Evolutionary conservation across 1,284 basidiomycete genomes (phyloP), one percentile per base, ranked within the genome.

Genomic region (Cerrena zonata): DNA sequence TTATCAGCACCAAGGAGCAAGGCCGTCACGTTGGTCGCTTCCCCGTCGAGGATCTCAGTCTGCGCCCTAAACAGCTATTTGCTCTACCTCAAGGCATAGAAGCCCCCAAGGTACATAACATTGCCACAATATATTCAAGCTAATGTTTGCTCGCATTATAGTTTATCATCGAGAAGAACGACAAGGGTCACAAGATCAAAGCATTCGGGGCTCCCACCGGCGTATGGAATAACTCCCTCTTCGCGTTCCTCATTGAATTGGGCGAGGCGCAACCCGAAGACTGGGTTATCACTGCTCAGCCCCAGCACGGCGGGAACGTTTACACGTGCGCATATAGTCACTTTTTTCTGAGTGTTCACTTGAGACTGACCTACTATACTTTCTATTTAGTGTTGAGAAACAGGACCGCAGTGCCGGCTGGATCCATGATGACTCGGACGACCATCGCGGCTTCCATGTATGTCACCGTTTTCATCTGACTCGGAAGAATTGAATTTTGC

Each of bases 211-310:
- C 27, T 23, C 24, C 24, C 19, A 43, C 40, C n/a, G 48, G 40
- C 15, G 18, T 19, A 4, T 23, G 30, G 15, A 22, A 24, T 13
- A 26, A 43, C 12, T 39, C n/a, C 15, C 13, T 26, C n/a, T 7
- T 43, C n/a, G 25, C 38, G 7, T 26, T 49, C 24, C 38, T 49
- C 25, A 48, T 48, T 11, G 25, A 27, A 13, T n/a, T n/a, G n/a
- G 34, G 36, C 5, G 22, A 15, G 18, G 18, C 37, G n/a, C 4
- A 25, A n/a, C 11, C 10, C 24, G 25, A 47, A 22, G 25, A 27
- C 7, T 49, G 48, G 48, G 19, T 38, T 12, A 41, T 49, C 15
- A 44, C 38, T 22, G 22, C 38, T 4, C 39, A 42, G n/a, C 48
- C 48, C 10, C 48, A 43, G 21, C 38, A 42, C 18, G 48, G 48